phyloP scores from a whole-genome alignment of 2,329 filamentous ascomycete genomes.

The Exophiala bonariae region DNA sequence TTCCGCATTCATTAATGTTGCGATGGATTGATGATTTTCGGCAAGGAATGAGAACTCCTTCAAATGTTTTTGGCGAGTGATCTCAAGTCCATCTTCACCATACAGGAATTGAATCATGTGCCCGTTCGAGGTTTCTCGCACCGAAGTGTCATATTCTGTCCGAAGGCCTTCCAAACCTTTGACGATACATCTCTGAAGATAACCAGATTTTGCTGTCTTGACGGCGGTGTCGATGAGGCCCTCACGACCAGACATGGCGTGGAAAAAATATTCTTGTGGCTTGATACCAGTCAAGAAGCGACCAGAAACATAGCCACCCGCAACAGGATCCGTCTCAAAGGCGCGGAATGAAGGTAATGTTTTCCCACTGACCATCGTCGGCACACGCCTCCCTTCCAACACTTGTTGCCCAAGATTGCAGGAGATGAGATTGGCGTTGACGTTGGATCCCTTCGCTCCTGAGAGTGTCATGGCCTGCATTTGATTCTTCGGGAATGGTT shows the following conservation, averaged over 20 bases:
- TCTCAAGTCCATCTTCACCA: constrained; percentile 92
- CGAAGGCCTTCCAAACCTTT: constrained; percentile 97
- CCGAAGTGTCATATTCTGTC: constrained; percentile 90
- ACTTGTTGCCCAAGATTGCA: constrained; percentile 97
- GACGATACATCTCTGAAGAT: constrained; percentile 93
- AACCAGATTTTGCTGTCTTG: constrained; percentile 95
- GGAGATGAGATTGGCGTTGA: constrained; percentile 97
- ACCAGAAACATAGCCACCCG: constrained; percentile 90
- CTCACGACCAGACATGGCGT: constrained; percentile 98
- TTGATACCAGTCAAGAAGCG: constrained; percentile 97
- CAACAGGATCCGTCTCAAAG: constrained; percentile 84
- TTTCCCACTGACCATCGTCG: constrained; percentile 97
- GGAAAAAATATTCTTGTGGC: constrained; percentile 98
- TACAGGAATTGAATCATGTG: constrained; percentile 94
- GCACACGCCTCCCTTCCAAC: constrained; percentile 89
- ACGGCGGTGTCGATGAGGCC: constrained; percentile 92
- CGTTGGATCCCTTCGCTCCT: constrained; percentile 86
- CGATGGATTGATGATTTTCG: constrained; percentile 78
- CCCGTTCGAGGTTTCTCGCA: constrained; percentile 84
- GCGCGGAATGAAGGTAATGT: constrained; percentile 90
- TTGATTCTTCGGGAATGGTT: constrained; percentile 93
- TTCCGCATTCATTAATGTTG: constrained; percentile 73
- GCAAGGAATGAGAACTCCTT: constrained; percentile 87
- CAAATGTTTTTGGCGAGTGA: constrained; percentile 90
- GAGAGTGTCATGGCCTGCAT: constrained; percentile 99